Conservation (phyloP, 1,139 yeast species). For the Sugiyamaella japonica region DNA sequence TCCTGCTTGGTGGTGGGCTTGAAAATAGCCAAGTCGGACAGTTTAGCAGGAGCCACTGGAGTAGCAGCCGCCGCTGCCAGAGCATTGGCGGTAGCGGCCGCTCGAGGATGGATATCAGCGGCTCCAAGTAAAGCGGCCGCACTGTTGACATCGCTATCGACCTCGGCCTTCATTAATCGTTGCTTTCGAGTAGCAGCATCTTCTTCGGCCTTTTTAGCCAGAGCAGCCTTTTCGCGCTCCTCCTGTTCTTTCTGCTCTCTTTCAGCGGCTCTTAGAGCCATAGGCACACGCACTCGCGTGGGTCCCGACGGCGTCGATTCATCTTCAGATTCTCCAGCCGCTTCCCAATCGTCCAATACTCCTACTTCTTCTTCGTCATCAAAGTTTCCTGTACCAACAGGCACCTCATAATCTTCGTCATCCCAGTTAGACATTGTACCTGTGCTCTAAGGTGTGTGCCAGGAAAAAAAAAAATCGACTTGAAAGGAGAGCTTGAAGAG, state of each 20-base stretch:
- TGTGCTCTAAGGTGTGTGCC: not conserved
- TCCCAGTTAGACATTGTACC: slow-evolving; percentile 32
- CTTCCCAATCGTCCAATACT: slow-evolving; percentile 83
- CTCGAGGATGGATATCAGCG: slow-evolving; percentile 54
- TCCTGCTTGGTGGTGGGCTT: slow-evolving; percentile 75
- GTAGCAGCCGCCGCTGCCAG: slow-evolving; percentile 66
- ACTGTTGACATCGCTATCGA: slow-evolving; percentile 81
- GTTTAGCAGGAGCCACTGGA: slow-evolving; percentile 36
- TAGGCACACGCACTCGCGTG: slow-evolving; percentile 40
- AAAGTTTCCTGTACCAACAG: slow-evolving; percentile 66
- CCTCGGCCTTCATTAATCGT: slow-evolving; percentile 73
- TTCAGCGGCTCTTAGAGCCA: slow-evolving; percentile 41
- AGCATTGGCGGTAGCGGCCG: slow-evolving; percentile 48
- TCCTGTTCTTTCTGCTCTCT: slow-evolving; percentile 43
- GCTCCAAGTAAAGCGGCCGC: slow-evolving; percentile 93
- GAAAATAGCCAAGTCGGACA: slow-evolving; percentile 54
- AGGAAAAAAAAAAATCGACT: too few relatives aligned
- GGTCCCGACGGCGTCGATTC: slow-evolving; percentile 43
- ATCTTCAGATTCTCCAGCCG: slow-evolving; percentile 42
- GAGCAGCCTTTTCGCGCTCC: slow-evolving; percentile 42
- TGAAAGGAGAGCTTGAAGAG: not conserved
- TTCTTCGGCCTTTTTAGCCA: slow-evolving; percentile 41
- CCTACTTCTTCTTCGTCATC: slow-evolving; percentile 82
- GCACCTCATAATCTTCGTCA: slow-evolving; percentile 83
- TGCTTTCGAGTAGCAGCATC: slow-evolving; percentile 59